Evolutionary conservation across 2,329 filamentous ascomycete genomes (phyloP), one percentile per base, ranked within the genome.

Genomic region (Trichoderma sp.): DNA sequence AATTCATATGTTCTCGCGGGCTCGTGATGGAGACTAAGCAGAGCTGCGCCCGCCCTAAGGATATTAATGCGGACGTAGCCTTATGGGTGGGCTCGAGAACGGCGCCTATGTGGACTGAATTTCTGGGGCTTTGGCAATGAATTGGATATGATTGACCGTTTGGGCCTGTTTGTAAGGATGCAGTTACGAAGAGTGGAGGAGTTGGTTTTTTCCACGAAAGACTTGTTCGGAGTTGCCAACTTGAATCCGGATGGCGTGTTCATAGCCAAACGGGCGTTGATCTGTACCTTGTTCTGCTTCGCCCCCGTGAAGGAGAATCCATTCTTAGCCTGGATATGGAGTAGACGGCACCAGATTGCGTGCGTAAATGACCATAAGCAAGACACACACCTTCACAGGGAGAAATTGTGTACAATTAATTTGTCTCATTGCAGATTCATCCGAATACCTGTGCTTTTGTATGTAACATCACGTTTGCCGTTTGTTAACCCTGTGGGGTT

Each of bases 1-100:
- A 63, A 8, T 53, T 22, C 6, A 8, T 29, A 29, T 17, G 17
- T 42, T 25, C 19, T 37, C 12, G 32, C 34, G 35, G 7, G 32
- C 48, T 39, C 34, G 60, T 39, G 48, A 53, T 52, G 48, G 42
- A 22, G 34, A 45, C 48, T 39, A 53, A 54, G 35, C 22, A 19
- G 4, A 54, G 34, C 50, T 64, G 34, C 60, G 60, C 60, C 60
- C 60, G 60, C 60, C 35, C 60, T 64, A 54, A 53, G 12, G 17
- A 54, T 37, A 32, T 53, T 39, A 63, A 59, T 10, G 32, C 53
- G 5, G 50, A 34, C 15, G 22, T 42, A 63, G 59, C 59, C 59
- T 50, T 63, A 63, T 17, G 32, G 32, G 58, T 52, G 22, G 42
- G 42, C 13, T 57, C n/a, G 32, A 25, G 2, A 53, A 32, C 3